Evolutionary conservation across 495 filamentous ascomycete species (phyloP), one percentile per base, ranked within the genome.

Genomic region (Annulohypoxylon maeteangense): DNA sequence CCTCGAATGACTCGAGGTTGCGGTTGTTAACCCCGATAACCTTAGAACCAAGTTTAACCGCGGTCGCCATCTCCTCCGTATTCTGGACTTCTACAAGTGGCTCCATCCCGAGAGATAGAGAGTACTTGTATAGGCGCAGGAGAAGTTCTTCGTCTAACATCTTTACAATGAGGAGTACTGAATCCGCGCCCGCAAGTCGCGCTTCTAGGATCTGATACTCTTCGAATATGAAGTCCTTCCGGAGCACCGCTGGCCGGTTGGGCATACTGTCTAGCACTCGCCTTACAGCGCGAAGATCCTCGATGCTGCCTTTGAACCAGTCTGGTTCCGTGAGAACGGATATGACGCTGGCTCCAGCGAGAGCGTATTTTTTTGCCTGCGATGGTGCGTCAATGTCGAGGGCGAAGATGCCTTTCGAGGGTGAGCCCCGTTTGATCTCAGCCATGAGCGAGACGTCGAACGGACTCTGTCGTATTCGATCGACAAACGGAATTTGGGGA

Each of bases 141-240:
- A 99, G 85, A n/a, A 91, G 84, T 32, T 86, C 88, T 34, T 87
- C 79, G 64, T 92, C 90, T 8, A 99, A 87, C 96, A 99, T 98
- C 83, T 99, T 99, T 8, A 99, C 96, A 66, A 99, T 99, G 34
- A 99, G 83, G 10, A 99, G 84, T 1, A 98, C 92, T 0, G 95
- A 98, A 78, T 99, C 95, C 27, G 96, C 95, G 47, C 95, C 95
- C 1, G 95, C 93, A 42, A 99, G 82, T 23, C 96, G 86, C 7
- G 96, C 95, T 79, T 99, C 95, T 29, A 99, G 82, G 61, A 99
- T 98, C 78, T 99, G 95, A 78, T 98, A 99, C 76, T 98, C 93
- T 16, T 98, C 94, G 74, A 99, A 98, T 44, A 99, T 89, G 74
- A 99, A 99, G 56, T 99, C 95, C 76, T 99, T 99, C 6, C 96